Conservation (phyloP, 2,329 filamentous ascomycete species). For the Nigrospora osmanthi region DNA sequence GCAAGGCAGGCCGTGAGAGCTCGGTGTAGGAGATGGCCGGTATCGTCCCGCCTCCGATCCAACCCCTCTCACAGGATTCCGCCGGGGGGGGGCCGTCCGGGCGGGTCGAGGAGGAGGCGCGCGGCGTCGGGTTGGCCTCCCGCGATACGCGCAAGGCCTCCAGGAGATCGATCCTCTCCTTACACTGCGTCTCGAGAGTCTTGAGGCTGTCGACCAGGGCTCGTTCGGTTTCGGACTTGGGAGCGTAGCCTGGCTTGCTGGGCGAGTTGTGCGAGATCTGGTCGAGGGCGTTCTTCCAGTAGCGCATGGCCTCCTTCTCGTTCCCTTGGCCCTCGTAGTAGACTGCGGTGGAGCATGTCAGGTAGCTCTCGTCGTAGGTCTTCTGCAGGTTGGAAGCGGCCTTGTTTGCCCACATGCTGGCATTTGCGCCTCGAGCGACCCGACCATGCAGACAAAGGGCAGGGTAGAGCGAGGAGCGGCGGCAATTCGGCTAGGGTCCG, state of each 20-base stretch:
- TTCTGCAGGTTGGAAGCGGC: slow-evolving; percentile 75
- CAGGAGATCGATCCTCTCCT: slow-evolving; percentile 83
- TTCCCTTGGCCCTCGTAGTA: slow-evolving; percentile 95
- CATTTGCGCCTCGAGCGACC: not conserved
- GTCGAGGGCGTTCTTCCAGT: slow-evolving; percentile 83
- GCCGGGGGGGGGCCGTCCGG: slow-evolving; percentile 6
- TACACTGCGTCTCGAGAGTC: slow-evolving; percentile 82
- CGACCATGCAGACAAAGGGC: too few species aligned
- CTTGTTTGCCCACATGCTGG: slow-evolving; percentile 44
- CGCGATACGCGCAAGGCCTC: slow-evolving; percentile 69
- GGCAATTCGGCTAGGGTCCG: too few species aligned
- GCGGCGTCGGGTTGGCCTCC: slow-evolving; percentile 27
- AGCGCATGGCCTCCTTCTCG: slow-evolving; percentile 80
- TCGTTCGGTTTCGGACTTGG: slow-evolving; percentile 75
- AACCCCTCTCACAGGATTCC: slow-evolving; percentile 36
- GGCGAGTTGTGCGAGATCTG: slow-evolving; percentile 83
- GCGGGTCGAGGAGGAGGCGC: slow-evolving; percentile 10
- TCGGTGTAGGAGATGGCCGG: slow-evolving; percentile 74
- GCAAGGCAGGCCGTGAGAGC: slow-evolving; percentile 60
- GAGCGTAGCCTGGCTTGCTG: slow-evolving; percentile 60
- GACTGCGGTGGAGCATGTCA: slow-evolving; percentile 89
- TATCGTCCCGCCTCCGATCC: slow-evolving; percentile 75
- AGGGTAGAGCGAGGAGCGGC: too few species aligned
- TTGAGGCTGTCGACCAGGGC: slow-evolving; percentile 74
- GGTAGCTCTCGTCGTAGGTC: slow-evolving; percentile 93